Percentiles rank a stretch among this genome's conserved stretches.
phyloP scores from a whole-genome alignment of 2,329 filamentous ascomycete species.

The Colletotrichum endophyticum region DNA sequence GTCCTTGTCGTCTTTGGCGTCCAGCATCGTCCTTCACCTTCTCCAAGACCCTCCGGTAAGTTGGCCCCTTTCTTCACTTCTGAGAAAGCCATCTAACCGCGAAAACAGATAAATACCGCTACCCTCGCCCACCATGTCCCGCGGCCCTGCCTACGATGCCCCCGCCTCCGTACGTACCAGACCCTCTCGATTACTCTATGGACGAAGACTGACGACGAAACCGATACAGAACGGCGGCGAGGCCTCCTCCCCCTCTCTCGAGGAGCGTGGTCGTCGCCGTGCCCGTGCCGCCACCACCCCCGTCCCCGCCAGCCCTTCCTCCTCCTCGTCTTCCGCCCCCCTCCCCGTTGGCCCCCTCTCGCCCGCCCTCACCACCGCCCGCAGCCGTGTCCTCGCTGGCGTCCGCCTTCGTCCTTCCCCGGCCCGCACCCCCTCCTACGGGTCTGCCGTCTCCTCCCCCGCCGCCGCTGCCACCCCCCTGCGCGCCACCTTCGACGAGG shows the following conservation, averaged over 20 bases:
- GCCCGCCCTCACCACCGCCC: not conserved
- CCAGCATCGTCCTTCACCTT: not conserved
- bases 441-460: not conserved
- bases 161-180: not conserved
- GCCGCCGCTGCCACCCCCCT: not conserved
- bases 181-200: not conserved
- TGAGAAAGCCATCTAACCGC: not conserved
- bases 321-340: not conserved
- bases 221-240: not conserved
- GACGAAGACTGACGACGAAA: not conserved
- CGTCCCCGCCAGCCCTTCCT: not conserved
- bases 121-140: not conserved
- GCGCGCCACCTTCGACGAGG: not conserved
- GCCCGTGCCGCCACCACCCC: not conserved
- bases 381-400: not conserved
- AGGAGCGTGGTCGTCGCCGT: not conserved
- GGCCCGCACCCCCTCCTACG: not conserved
- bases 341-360: not conserved
- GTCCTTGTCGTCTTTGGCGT: not conserved
- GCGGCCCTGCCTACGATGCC: not conserved
- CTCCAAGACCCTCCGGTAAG: not conserved
- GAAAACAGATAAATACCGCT: not conserved
- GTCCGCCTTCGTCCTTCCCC: not conserved
- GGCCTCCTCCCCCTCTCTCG: not conserved
- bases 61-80: rapidly evolving